Evolutionary conservation across 1,139 yeast species (phyloP).

Genomic region (Yamadazyma diddensiae): DNA sequence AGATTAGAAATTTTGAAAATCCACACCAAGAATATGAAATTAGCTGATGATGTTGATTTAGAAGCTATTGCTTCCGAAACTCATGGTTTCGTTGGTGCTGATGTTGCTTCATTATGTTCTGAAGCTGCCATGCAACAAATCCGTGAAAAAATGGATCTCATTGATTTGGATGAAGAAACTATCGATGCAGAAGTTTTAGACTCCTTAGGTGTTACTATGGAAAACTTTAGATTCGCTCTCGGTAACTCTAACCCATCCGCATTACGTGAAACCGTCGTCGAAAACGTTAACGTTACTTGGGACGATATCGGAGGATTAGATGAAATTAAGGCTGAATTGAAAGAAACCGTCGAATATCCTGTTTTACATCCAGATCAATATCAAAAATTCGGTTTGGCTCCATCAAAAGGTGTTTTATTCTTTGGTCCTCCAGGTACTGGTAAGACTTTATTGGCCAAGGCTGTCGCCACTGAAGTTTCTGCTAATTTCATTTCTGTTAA

Average conservation of each 20-base stretch:
- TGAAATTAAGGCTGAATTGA: slow-evolving; percentile 90
- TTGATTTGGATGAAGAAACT: slow-evolving; percentile 95
- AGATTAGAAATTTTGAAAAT: slow-evolving; percentile 90
- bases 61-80: slow-evolving; percentile 79
- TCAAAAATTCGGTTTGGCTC: slow-evolving; percentile 95
- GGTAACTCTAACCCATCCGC: slow-evolving; percentile 99
- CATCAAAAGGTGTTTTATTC: slow-evolving; percentile 96
- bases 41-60: slow-evolving; percentile 90
- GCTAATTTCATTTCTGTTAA: slow-evolving; percentile 96
- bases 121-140: slow-evolving; percentile 96
- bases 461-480: slow-evolving; percentile 96
- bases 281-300: slow-evolving; percentile 98
- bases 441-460: slow-evolving; percentile 95
- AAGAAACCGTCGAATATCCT: slow-evolving; percentile 98
- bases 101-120: slow-evolving; percentile 79
- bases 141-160: slow-evolving; percentile 98
- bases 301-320: slow-evolving; percentile 96
- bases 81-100: slow-evolving; percentile 98
- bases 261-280: slow-evolving; percentile 98
- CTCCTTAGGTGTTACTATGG: slow-evolving; percentile 98
- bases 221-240: slow-evolving; percentile 94
- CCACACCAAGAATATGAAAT: slow-evolving; percentile 93
- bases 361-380: slow-evolving; percentile 98
- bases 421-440: slow-evolving; percentile 99
- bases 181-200: slow-evolving; percentile 97